Evolutionary conservation across 2,329 filamentous ascomycete genomes (phyloP), one percentile per base, ranked within the genome.

Genomic region (Alternaria arborescens): DNA sequence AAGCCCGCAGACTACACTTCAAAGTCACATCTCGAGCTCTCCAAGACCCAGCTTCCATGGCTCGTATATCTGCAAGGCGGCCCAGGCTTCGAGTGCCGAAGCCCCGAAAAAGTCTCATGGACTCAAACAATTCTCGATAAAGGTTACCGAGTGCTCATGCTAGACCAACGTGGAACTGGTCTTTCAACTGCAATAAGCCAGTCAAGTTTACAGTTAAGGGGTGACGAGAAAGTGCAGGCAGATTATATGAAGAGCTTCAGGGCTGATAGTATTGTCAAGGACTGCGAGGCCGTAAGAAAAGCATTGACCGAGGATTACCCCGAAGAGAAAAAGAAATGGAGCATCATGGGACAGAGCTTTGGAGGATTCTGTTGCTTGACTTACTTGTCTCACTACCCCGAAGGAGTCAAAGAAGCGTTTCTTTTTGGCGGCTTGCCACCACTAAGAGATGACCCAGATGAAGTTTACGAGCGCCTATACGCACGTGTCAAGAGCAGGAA

Each of bases 81-180:
- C 0, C 94, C 94, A 0, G 94, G 94, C 3, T 89, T 91, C 72
- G 89, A 90, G 62, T 94, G 92, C 73, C 83, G 86, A 6, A 83
- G 89, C 51, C 94, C 94, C 2, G 90, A 96, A 74, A 86, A 91
- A 60, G 87, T 88, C 62, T 82, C 88, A 8, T 86, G 93, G 74
- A 91, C 91, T n/a, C 85, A 88, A 32, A 82, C 85, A 30, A 85
- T 93, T 57, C 84, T 97, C 6, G 88, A 89, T 61, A 89, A 89
- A 64, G 94, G 94, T 16, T 97, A 97, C 73, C 91, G 96, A 77
- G 77, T 89, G 46, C 85, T 98, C 2, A 89, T 91, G 65, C 85
- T 98, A n/a, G 94, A 98, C 77, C 94, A 97, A 77, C 88, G 94
- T 52, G 94, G 94, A 12, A 96, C 93, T 3, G 94, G 94, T 1